Percentiles rank a stretch among this genome's conserved stretches.
Evolutionary conservation across 108 stramenopile species (phyloP).

Genomic region (Cyclotella kingstonii): DNA sequence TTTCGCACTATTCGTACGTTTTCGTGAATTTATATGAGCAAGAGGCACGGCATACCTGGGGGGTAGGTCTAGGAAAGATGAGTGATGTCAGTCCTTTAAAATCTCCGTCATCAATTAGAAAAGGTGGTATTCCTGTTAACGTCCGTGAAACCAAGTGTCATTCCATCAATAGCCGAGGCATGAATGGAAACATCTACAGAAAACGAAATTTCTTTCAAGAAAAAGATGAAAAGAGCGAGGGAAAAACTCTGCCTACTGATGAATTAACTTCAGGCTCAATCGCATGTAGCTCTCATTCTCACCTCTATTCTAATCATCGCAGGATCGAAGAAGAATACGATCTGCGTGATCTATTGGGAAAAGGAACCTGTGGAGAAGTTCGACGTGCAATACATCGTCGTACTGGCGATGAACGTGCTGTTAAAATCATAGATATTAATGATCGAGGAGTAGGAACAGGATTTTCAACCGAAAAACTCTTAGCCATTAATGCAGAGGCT

Average conservation of each 20-base stretch:
- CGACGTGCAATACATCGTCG: constrained; percentile 81
- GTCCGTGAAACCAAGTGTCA: constrained; percentile 27
- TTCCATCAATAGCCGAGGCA: constrained; percentile 8
- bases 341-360: constrained; percentile 83
- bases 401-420: constrained; percentile 83
- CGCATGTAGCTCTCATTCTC: no score
- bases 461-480: constrained; percentile 39
- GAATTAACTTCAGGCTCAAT: background rate
- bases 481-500: constrained; percentile 70
- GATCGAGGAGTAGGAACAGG: constrained; percentile 25
- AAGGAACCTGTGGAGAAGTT: constrained; percentile 91
- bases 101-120: background rate
- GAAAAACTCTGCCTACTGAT: background rate
- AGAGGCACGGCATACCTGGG: constrained; percentile 21
- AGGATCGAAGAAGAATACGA: constrained; percentile 85
- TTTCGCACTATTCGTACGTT: constrained; percentile 67
- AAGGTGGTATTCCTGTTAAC: constrained; percentile 5
- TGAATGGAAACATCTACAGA: background rate
- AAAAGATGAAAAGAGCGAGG: background rate
- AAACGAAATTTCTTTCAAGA: constrained; percentile 1
- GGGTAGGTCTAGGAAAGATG: background rate
- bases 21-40: constrained; percentile 72
- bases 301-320: no score
- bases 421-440: constrained; percentile 84
- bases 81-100: background rate